Percentiles rank a stretch among this genome's conserved stretches.
phyloP scores from a whole-genome alignment of 75 land plant species.

The Picea sitchensis region DNA sequence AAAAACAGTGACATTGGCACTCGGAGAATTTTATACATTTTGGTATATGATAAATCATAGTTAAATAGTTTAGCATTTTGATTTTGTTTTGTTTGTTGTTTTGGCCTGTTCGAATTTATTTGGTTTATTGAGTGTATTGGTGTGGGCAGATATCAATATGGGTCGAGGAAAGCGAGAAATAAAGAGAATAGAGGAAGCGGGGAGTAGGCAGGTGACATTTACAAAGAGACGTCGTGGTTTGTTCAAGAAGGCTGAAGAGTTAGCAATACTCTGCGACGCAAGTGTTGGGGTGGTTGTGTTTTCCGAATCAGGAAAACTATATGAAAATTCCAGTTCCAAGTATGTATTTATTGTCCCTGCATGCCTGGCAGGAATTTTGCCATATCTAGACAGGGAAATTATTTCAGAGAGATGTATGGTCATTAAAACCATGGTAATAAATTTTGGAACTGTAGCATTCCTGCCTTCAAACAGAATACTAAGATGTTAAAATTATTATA shows the following conservation, averaged over 20 bases:
- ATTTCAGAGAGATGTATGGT: neutral
- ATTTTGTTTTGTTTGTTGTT: too few relatives aligned
- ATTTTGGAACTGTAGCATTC: too few relatives aligned
- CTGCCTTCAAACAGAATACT: too few relatives aligned
- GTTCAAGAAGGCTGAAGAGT: conserved; percentile 29
- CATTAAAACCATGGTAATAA: too few relatives aligned
- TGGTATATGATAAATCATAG: too few relatives aligned
- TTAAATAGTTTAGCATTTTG: too few relatives aligned
- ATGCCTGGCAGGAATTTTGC: neutral
- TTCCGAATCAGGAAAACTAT: conserved; percentile 21
- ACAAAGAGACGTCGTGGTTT: conserved; percentile 28
- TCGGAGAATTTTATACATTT: too few relatives aligned
- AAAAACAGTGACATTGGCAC: too few relatives aligned
- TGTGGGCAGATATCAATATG: neutral
- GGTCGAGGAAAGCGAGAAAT: conserved; percentile 18
- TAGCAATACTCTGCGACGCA: conserved; percentile 23
- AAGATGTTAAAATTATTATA: too few relatives aligned
- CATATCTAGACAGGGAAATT: neutral
- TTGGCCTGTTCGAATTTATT: too few relatives aligned
- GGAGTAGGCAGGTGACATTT: conserved; percentile 20
- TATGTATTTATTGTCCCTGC: neutral
- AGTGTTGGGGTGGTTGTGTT: conserved; percentile 21
- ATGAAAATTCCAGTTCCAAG: neutral
- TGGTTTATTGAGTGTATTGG: too few relatives aligned
- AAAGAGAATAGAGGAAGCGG: conserved; percentile 12